phyloP scores from a whole-genome alignment of 352 stramenopile species.

The Phytopythium aichiense region DNA sequence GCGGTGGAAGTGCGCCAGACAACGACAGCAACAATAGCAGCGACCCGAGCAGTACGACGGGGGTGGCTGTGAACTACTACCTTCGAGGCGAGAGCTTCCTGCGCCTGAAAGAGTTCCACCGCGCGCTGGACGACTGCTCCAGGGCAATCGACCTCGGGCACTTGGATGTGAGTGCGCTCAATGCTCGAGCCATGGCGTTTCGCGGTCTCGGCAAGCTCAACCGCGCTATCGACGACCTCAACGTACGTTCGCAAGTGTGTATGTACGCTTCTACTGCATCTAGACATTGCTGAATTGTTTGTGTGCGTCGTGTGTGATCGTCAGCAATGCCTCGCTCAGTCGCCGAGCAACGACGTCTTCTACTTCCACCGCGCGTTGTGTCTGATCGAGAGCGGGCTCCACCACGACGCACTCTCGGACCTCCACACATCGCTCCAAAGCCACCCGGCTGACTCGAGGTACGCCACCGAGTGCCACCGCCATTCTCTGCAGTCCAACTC shows the following conservation, averaged over 20 bases:
- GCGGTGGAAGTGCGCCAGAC: no score
- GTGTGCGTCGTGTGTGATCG: background rate
- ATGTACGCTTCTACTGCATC: background rate
- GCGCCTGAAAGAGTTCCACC: constrained; percentile 34
- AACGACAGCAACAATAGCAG: background rate
- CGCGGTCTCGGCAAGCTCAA: constrained; percentile 58
- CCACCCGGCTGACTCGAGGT: constrained; percentile 28
- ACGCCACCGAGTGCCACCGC: background rate
- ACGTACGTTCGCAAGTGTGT: constrained; percentile 19
- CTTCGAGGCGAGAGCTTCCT: constrained; percentile 44
- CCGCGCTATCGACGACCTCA: constrained; percentile 46
- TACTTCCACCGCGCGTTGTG: constrained; percentile 63
- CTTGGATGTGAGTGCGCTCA: constrained; percentile 40
- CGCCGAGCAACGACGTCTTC: constrained; percentile 53
- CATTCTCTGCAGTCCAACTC: constrained; percentile 1
- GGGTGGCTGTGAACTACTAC: constrained; percentile 16
- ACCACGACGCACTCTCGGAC: constrained; percentile 46
- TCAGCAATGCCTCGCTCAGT: constrained; percentile 34
- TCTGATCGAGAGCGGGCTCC: constrained; percentile 46
- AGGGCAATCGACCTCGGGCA: constrained; percentile 23
- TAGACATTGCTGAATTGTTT: background rate
- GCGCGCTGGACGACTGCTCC: constrained; percentile 45
- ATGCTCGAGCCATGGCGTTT: constrained; percentile 51
- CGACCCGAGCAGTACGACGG: constrained; percentile 4
- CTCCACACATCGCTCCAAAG: constrained; percentile 37